Conservation (phyloP, 2,329 filamentous ascomycete species). For the Fusarium clavum region DNA sequence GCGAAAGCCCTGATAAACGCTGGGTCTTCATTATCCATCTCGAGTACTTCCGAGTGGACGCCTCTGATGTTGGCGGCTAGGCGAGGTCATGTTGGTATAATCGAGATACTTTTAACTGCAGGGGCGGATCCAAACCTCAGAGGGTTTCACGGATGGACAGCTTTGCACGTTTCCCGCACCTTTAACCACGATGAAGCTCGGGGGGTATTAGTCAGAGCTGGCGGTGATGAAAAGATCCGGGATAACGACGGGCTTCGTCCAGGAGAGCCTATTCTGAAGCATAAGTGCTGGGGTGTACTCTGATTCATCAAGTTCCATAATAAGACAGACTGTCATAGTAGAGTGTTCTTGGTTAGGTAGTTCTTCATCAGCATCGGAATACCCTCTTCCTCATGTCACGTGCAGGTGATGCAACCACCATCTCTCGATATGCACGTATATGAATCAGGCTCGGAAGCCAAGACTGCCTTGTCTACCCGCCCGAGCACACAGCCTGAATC, state of each 20-base stretch:
- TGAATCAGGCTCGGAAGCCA: neutral
- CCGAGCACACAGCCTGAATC: neutral
- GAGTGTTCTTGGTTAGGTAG: too few species aligned
- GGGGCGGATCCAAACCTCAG: neutral
- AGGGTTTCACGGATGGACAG: neutral
- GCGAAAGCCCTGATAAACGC: rapidly evolving
- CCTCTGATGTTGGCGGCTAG: neutral
- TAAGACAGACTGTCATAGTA: too few species aligned
- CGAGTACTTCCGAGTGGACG: neutral
- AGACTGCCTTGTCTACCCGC: neutral
- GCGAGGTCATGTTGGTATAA: rapidly evolving
- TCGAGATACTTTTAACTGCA: neutral
- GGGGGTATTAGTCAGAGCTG: rapidly evolving
- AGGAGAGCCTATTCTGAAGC: neutral
- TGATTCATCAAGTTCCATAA: too few species aligned
- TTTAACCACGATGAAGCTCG: rapidly evolving
- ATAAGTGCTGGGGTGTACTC: neutral
- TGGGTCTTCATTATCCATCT: neutral
- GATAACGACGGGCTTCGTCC: neutral
- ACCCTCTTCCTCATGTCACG: neutral
- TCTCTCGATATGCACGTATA: neutral
- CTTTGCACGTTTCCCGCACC: neutral
- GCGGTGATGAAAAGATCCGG: neutral
- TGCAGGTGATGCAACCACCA: neutral
- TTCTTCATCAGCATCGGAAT: too few species aligned